Percentiles rank a stretch among this genome's conserved stretches.
phyloP scores from a whole-genome alignment of 805 yeast genomes.

The Nakazawaea ernobii region DNA sequence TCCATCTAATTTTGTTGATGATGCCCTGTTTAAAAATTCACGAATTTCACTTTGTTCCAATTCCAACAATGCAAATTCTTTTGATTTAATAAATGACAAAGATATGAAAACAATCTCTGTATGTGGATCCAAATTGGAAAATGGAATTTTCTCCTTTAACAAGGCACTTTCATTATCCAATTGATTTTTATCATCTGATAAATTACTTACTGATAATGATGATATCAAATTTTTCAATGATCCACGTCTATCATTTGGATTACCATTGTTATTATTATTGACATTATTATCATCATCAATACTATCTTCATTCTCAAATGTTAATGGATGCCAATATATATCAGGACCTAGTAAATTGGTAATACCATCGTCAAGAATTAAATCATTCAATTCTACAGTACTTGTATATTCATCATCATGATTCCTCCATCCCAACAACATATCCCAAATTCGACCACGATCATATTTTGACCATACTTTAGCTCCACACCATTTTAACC shows the following conservation, averaged over 20 bases:
- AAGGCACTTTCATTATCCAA: conserved; percentile 16
- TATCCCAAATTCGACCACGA: conserved; percentile 88
- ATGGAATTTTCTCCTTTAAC: conserved; percentile 32
- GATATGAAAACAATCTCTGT: conserved; percentile 70
- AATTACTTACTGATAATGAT: conserved; percentile 11
- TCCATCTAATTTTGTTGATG: conserved; percentile 36
- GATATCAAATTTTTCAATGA: conserved; percentile 11
- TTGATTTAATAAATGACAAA: conserved; percentile 73
- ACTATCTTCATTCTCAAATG: conserved; percentile 15
- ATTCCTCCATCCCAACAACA: conserved; percentile 71
- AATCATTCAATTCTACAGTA: conserved; percentile 16
- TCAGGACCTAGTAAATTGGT: conserved; percentile 45
- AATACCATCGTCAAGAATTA: conserved; percentile 17
- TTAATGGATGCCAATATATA: conserved; percentile 50
- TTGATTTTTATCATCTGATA: conserved; percentile 4
- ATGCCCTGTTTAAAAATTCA: conserved; percentile 60
- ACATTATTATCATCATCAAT: conserved; percentile 7
- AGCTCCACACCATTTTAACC: conserved; percentile 89
- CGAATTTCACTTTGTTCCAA: conserved; percentile 87
- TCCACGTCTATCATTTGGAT: neutral
- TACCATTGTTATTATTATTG: conserved; percentile 12
- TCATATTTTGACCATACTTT: conserved; percentile 78
- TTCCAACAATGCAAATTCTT: conserved; percentile 73
- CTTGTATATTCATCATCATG: conserved; percentile 21
- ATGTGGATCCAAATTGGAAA: conserved; percentile 66